These are phyloP conservation scores for Mycosphaerella arachidis DNA, from an alignment of 2,329 filamentous ascomycete genomes.

Conservation along the genomic window DNA sequence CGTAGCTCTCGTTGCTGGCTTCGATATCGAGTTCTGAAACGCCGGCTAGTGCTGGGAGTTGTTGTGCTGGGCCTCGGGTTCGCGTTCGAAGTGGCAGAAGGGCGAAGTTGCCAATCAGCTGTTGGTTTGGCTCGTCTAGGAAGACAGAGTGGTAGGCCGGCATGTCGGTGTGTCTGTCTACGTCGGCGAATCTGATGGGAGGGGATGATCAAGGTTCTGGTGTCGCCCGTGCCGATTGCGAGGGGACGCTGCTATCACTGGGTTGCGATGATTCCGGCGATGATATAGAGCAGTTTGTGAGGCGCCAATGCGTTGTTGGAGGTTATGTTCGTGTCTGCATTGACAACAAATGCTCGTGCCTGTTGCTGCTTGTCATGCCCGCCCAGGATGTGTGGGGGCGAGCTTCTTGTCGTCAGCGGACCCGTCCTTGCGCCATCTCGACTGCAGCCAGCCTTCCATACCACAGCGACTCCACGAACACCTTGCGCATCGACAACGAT, in stretches of 20 bases:
- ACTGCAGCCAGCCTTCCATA: not conserved
- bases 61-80: constrained; percentile 90
- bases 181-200: too few relatives aligned
- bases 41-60: constrained; percentile 58
- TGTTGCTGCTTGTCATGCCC: not conserved
- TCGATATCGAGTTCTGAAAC: constrained; percentile 60
- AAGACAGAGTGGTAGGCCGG: constrained; percentile 95
- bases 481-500: not conserved
- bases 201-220: not conserved
- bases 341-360: not conserved
- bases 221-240: not conserved
- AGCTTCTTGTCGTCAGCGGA: not conserved
- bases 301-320: not conserved
- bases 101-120: constrained; percentile 80
- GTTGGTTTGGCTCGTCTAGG: constrained; percentile 69
- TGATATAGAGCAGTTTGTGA: not conserved
- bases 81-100: constrained; percentile 91
- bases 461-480: not conserved
- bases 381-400: not conserved
- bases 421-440: not conserved
- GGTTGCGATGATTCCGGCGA: not conserved
- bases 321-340: not conserved
- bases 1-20: constrained; percentile 87
- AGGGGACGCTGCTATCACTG: too few relatives aligned
- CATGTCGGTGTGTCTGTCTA: constrained; percentile 23